Base-by-base conservation (phyloP, 805 yeast species). In the Monosporozyma siamensis region DNA sequence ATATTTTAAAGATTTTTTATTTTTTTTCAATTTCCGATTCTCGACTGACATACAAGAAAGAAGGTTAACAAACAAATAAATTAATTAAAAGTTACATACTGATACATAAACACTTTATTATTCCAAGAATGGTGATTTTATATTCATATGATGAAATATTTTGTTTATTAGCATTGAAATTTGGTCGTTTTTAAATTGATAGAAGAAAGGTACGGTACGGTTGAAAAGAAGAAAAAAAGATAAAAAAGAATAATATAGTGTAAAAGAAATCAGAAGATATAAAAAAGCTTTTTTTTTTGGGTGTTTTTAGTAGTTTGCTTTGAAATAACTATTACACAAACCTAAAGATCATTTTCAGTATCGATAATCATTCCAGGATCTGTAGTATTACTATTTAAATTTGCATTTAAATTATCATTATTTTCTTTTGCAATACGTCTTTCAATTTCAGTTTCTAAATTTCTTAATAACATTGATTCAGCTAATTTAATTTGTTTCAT, bases 361-460 rank as follows among this genome's bases (percentile, higher is more conserved):
- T 35, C 39, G 12, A 12, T 23, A 15, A 11, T 20, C 32, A 38
- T 38, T n/a, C 27, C 40, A 6, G 11, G 25, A 17, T 38, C 34
- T 18, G 3, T 20, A 18, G 23, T 10, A 18, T 4, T 18, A 18
- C n/a, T 4, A n/a, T 6, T 29, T 11, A 29, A 11, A n/a, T 17
- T n/a, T n/a, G n/a, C n/a, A n/a, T n/a, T 29, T 29, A 29, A 29
- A 29, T 38, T 38, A 18, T 45, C 41, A 10, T 29, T 32, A 14
- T 39, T 39, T 21, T 42, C 44, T 42, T 46, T 52, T 32, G 53
- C 59, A 40, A 59, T 65, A 49, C 71, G 67, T 61, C 80, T 73
- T 50, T 69, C 71, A 52, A 71, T 73, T 59, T 77, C 82, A 44
- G 76, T 71, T 51, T 75, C 78, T 56, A 76, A 64, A 48, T 77